Percentiles rank a stretch among this genome's conserved stretches.
Conservation (phyloP, 345 rosid genomes). For the Aquilaria yunnanensis region DNA sequence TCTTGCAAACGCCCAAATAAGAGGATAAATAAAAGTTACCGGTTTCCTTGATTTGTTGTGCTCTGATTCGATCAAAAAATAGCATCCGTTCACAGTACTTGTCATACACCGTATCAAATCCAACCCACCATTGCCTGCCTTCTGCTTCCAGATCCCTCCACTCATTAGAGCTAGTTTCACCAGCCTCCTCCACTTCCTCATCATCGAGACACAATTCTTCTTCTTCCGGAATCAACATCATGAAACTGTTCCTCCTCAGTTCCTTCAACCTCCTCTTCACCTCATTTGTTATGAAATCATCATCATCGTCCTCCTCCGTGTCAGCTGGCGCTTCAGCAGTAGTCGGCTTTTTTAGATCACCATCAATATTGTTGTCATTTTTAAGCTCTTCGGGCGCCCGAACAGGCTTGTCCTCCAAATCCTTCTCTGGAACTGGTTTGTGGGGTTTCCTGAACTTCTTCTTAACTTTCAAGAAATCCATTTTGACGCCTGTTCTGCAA, state of each 20-base stretch:
- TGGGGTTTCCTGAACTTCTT: constrained; percentile 64
- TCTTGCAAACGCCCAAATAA: constrained; percentile 5
- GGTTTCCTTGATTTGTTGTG: constrained; percentile 51
- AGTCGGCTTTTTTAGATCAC: constrained; percentile 27
- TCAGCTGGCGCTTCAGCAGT: constrained; percentile 21
- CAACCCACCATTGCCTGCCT: constrained; percentile 95
- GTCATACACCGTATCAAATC: constrained; percentile 82
- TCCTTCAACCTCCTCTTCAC: constrained; percentile 90
- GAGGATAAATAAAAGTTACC: constrained; percentile 32
- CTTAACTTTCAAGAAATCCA: constrained; percentile 72
- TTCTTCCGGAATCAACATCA: constrained; percentile 96
- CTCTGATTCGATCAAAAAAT: constrained; percentile 68
- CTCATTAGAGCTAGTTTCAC: constrained; percentile 53
- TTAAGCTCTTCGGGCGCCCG: constrained; percentile 37
- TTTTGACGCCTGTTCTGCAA: constrained; percentile 22
- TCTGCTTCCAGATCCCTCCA: constrained; percentile 95
- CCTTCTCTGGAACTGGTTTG: constrained; percentile 39
- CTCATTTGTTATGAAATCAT: constrained; percentile 89
- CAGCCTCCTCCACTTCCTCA: constrained; percentile 48
- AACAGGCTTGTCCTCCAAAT: constrained; percentile 40
- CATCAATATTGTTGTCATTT: constrained; percentile 27
- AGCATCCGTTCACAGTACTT: constrained; percentile 88
- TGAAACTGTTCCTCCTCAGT: constrained; percentile 82
- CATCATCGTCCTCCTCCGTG: constrained; percentile 77
- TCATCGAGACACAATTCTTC: constrained; percentile 46